Base-by-base conservation (phyloP, 2,329 filamentous ascomycete genomes). In the Exophiala mesophila region DNA sequence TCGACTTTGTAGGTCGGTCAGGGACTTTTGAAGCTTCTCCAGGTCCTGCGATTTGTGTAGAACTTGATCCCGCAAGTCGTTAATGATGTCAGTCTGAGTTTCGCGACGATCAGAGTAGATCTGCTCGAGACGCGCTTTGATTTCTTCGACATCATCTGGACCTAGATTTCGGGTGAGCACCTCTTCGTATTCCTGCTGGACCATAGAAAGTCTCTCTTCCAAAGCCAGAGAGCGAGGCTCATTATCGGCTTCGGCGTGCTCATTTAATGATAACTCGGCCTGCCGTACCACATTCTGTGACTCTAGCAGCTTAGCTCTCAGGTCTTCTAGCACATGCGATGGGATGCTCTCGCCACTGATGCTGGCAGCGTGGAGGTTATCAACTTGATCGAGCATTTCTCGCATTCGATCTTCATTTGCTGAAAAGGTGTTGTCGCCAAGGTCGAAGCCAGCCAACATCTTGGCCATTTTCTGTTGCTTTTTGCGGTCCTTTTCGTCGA, bases 401-500 rank as follows among this genome's bases (percentile, higher is more conserved):
- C 85, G 80, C 45, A 98, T 86, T 37, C 80, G 82, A 51, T 83
- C 78, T 65, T 98, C 92, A 56, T 95, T 95, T 45, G 92, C 85
- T 55, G 88, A 95, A 63, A 97, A 94, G 21, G 94, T 82, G 44
- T 96, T 89, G 36, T 85, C 83, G 32, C 88, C 90, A 23, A 98
- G 78, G 59, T 98, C 90, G 58, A 98, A 97, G 3, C 90, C 88
- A 45, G 92, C 92, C 90, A 98, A 96, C 92, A 98, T 98, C 76
- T 96, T 86, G 31, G 92, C 92, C 92, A 98, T 98, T 68, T 94
- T 92, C 70, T 98, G 92, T 1, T 89, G 88, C 76, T 98, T 98
- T 71, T 88, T 89, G 74, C 88, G 90, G 68, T 97, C 94, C 74
- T 98, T 98, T 68, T 97, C 92, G 56, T 97, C 90, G 15, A 94